phyloP scores from a whole-genome alignment of 768 basidiomycete genomes.

The Leccinum uliginosum region DNA sequence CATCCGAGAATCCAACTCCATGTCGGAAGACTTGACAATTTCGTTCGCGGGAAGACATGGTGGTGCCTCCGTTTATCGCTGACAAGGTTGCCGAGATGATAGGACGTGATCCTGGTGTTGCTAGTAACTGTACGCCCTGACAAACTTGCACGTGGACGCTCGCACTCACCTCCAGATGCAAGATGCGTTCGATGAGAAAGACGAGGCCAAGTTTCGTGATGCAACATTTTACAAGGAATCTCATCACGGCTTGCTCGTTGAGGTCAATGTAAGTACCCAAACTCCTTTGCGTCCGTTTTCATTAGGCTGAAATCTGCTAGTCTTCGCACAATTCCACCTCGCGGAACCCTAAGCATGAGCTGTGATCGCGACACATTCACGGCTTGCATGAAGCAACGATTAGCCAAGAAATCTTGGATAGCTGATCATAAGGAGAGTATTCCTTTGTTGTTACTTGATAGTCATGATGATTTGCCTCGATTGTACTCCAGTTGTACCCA shows the following conservation, averaged over 20 bases:
- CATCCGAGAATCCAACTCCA: slow-evolving; percentile 51
- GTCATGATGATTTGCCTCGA: background rate
- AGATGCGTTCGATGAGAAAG: slow-evolving; percentile 43
- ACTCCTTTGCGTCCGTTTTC: background rate
- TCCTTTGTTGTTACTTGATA: too few species aligned
- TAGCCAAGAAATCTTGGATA: slow-evolving; percentile 58
- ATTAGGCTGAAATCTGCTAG: background rate
- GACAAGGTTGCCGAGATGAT: slow-evolving; percentile 39
- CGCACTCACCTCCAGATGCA: background rate
- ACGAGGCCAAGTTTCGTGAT: slow-evolving; percentile 47
- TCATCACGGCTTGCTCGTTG: slow-evolving; percentile 43
- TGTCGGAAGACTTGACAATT: slow-evolving; percentile 47
- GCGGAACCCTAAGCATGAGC: slow-evolving; percentile 34
- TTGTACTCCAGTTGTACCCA: slow-evolving; percentile 38
- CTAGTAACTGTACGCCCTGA: slow-evolving; percentile 37
- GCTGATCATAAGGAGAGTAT: slow-evolving; percentile 36
- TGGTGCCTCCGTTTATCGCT: slow-evolving; percentile 42
- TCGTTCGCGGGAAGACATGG: slow-evolving; percentile 58
- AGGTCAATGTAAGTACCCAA: slow-evolving; percentile 34
- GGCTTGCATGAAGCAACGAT: slow-evolving; percentile 43
- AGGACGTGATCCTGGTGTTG: slow-evolving; percentile 31
- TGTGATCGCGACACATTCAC: slow-evolving; percentile 33
- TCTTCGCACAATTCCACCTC: slow-evolving; percentile 40
- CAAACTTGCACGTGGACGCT: background rate
- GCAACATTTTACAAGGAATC: slow-evolving; percentile 45